Base-by-base conservation (phyloP, 805 yeast species). In the Starmerella stellata region DNA sequence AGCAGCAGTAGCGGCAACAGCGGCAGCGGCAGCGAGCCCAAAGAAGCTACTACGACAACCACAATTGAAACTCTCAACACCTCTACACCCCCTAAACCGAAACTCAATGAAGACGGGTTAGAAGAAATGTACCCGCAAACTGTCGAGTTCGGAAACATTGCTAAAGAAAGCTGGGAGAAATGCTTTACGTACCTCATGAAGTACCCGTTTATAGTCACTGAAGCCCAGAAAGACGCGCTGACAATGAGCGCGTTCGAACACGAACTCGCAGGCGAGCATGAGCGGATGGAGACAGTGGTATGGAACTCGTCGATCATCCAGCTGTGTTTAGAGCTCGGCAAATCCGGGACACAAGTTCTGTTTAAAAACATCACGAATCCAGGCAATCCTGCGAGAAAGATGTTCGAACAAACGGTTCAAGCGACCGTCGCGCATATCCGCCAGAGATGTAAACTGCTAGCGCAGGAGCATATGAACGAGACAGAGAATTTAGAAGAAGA, bases 241-340 rank as follows among this genome's bases (percentile, higher is more conserved):
- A 65, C 85, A 54, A 85, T 87, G 95, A 75, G 76, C 17, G 92
- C 95, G 0, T 90, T 90, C 57, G 93, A 87, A 51, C 63, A 65
- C 40, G 81, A 82, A 55, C 64, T 87, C 44, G 72, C 68, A 13
- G 77, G 74, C 17, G 67, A 81, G 35, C 52, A 67, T 0, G 44
- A 47, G 4, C 54, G 57, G 5, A 73, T 93, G 8, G 68, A 66
- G 43, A 76, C 72, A 43, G 70, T 74, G n/a, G 75, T 87, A 34
- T 77, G 73, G 55, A 90, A 81, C 51, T 75, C 94, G 1, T 69
- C 80, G 49, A 59, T 87, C 24, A 55, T 87, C 44, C 93, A 81
- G 52, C 87, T 81, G 55, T 60, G 78, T 38, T 63, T 57, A 8
- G 53, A 57, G 27, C 55, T 65, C 14, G 50, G 46, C 30, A 48